Base-by-base conservation (phyloP, 2,329 filamentous ascomycete species). In the Stagonosporopsis chrysanthemi region DNA sequence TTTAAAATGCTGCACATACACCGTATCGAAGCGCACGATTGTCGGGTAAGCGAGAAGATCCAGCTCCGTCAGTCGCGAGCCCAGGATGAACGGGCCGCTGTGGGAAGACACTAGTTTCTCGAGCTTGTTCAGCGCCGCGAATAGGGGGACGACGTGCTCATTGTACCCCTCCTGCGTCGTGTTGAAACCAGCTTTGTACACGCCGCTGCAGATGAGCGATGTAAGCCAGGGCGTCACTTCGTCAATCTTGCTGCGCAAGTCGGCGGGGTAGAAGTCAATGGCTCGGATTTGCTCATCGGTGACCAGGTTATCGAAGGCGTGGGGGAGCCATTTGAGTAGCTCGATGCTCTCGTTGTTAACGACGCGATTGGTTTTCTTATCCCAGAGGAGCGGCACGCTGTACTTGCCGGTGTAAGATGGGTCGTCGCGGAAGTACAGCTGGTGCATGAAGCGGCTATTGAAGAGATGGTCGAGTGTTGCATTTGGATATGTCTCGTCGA, bases 1-100 rank as follows among this genome's bases (percentile, higher is more conserved):
- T 75, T 88, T 88, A 78, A 88, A 88, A 72, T 88, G 86, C 76
- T 88, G 85, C 12, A 86, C 84, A 66, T 88, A 89, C 3, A 86
- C 82, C 2, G 80, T 75, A 60, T 88, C 86, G 64, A 88, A 82
- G 4, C 86, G 78, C n/a, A 88, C 77, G 14, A 86, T 62, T 0
- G 85, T 88, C 2, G 82, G 79, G 63, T 84, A 89, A 0, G 82
- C 78, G 11, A 83, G 75, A 19, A 88, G 66, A 65, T 89, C 86
- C 11, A 88, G 72, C 69, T 88, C 86, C 0, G 86, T 88, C 57
- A 88, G 65, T 14, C 78, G 66, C 0, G 72, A 66, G 2, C 86
- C 86, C 0, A 88, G 76, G 2, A 88, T 73, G 60, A 81, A 88
- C 0, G 86, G 85, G 0, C 85, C 83, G 2, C 77, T 78, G 54